Conservation (phyloP, 2,329 filamentous ascomycete genomes). For the Lecanosticta acicola region DNA sequence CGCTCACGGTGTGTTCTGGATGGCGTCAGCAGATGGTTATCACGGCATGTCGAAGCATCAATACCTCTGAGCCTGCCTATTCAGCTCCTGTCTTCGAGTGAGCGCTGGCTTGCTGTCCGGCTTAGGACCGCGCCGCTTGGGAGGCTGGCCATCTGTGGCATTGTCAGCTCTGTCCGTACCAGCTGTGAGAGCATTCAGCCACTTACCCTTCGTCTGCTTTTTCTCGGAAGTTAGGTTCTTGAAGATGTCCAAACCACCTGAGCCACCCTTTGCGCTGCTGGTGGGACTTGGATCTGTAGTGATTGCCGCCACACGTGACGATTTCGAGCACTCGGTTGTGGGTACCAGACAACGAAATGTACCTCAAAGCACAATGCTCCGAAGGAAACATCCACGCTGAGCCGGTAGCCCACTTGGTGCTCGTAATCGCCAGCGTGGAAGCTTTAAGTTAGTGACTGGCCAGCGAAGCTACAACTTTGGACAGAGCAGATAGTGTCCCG, state of each 20-base stretch:
- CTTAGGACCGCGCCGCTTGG: constrained; percentile 89
- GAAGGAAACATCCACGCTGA: too few species aligned
- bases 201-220: constrained; percentile 67
- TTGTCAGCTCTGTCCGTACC: constrained; percentile 2
- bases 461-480: too few species aligned
- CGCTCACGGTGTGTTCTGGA: constrained; percentile 87
- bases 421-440: too few species aligned
- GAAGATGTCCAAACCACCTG: constrained; percentile 44
- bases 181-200: background rate
- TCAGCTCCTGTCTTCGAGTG: constrained; percentile 86
- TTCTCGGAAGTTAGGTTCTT: constrained; percentile 62
- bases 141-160: constrained; percentile 66
- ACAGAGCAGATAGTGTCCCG: too few species aligned
- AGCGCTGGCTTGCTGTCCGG: constrained; percentile 93
- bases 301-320: background rate
- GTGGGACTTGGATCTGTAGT: constrained; percentile 11
- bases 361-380: too few species aligned
- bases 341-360: too few species aligned
- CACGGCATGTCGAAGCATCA: background rate
- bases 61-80: constrained; percentile 91
- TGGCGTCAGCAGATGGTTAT: constrained; percentile 3
- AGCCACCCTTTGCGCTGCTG: constrained; percentile 21
- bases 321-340: too few species aligned
- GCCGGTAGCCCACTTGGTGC: too few species aligned
- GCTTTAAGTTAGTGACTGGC: too few species aligned